Base-by-base conservation (phyloP, 106 monocot species). In the Dioscorea alata region DNA sequence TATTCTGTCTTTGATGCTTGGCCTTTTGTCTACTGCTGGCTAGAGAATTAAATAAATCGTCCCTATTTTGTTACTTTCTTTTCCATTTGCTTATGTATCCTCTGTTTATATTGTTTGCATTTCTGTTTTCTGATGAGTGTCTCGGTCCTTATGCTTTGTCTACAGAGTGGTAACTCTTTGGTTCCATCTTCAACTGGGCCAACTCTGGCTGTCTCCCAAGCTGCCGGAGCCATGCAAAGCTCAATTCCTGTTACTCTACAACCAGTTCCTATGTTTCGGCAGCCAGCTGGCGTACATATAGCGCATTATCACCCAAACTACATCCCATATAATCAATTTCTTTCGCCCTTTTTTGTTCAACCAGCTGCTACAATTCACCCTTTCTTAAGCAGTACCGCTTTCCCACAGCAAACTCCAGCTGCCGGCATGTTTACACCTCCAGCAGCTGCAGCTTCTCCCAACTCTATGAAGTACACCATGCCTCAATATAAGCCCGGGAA, bases 301-400 rank as follows among this genome's bases (percentile, higher is more conserved):
- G 57, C 96, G 0, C 95, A 86, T 61, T 96, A 89, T 71, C 79
- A 88, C 7, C 83, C 91, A 1, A 96, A 89, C 68, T 96, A 84
- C 58, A 57, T 89, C 58, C 86, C 86, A 33, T 96, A 86, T 71
- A 73, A 52, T 67, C 96, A 86, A 50, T 96, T 89, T 77, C 77
- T 89, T 49, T 68, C 88, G 10, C 64, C 92, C 50, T 84, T 89
- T 69, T 96, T 88, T 73, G 72, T 89, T 69, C 85, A 84, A 14
- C 74, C 82, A 4, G 77, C 84, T 33, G 15, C 84, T 42, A 65
- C 88, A 80, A 92, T 89, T 71, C 91, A 73, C 63, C 42, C 42
- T 42, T 96, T 84, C 35, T 76, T 92, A 49, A 76, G 80, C 59
- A 88, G 75, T 71, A 59, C 87, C 51, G 59, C 78, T 23, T 91